A percentile compares a stretch with the other conserved stretches of the same genome.
Conservation (phyloP, 169 alveolate species). For the Plasmodium gaboni region DNA sequence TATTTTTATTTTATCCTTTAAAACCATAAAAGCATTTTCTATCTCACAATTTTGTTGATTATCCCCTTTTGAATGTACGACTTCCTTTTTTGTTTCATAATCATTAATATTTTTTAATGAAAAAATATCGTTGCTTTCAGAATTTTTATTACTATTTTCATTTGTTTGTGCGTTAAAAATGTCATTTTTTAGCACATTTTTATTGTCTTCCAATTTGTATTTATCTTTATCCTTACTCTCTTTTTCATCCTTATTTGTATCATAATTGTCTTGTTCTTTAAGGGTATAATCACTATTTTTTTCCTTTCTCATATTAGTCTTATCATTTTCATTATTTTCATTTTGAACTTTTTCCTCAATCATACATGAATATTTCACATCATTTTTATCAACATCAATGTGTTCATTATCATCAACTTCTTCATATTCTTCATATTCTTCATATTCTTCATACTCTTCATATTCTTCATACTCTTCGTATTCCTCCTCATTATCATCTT, state of each 20-base stretch:
- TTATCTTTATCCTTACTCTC: neutral
- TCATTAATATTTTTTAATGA: neutral
- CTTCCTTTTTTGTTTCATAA: neutral
- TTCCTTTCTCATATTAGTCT: neutral
- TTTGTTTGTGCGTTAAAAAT: neutral
- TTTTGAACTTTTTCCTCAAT: neutral
- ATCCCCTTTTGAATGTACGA: neutral
- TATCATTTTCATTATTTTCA: neutral
- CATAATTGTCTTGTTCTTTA: no score
- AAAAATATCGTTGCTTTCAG: no score
- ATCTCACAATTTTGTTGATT: neutral
- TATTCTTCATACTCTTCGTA: neutral
- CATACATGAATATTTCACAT: neutral
- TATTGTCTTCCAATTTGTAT: neutral
- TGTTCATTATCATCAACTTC: neutral
- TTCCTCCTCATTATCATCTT: conserved; percentile 8
- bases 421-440: neutral
- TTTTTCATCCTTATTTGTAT: neutral
- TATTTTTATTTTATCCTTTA: conserved; percentile 11
- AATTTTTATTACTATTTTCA: neutral
- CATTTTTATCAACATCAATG: neutral
- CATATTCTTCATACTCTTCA: neutral
- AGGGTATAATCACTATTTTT: no score
- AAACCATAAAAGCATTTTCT: conserved; percentile 13
- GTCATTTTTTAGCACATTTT: neutral